Percentiles rank a stretch among this genome's conserved stretches.
phyloP scores from a whole-genome alignment of 2,329 filamentous ascomycete species.

The Fusarium sp. region DNA sequence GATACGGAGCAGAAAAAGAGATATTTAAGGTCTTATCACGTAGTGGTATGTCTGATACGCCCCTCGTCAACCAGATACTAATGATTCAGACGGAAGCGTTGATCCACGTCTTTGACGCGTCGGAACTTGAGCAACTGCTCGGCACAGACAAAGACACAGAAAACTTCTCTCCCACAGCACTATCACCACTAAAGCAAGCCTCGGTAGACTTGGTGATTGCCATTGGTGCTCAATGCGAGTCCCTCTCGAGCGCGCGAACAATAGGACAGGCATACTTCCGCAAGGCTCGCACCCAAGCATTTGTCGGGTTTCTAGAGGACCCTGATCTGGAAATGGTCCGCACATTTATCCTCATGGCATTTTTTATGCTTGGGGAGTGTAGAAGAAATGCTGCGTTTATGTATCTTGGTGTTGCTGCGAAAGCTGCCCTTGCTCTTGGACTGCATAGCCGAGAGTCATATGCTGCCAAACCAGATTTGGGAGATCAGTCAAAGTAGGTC shows the following conservation, averaged over 20 bases:
- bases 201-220: slow-evolving; percentile 42
- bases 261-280: slow-evolving; percentile 59
- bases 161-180: not conserved
- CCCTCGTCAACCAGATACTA: too few relatives aligned
- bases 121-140: slow-evolving; percentile 49
- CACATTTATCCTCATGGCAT: slow-evolving; percentile 69
- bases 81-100: slow-evolving; percentile 52
- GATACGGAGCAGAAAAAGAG: slow-evolving; percentile 5
- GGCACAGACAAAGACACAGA: slow-evolving; percentile 5
- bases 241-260: slow-evolving; percentile 22
- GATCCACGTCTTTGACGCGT: slow-evolving; percentile 51
- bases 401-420: slow-evolving; percentile 71
- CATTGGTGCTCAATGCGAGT: slow-evolving; percentile 48
- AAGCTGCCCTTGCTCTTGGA: slow-evolving; percentile 69
- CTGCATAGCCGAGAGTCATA: slow-evolving; percentile 58
- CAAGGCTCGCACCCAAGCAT: slow-evolving; percentile 53
- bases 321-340: slow-evolving; percentile 47
- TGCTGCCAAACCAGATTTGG: slow-evolving; percentile 19
- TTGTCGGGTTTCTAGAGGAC: slow-evolving; percentile 46
- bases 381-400: slow-evolving; percentile 75
- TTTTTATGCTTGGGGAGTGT: slow-evolving; percentile 75
- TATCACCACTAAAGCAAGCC: slow-evolving; percentile 23
- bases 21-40: slow-evolving; percentile 35
- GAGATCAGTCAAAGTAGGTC: slow-evolving; percentile 42
- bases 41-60: slow-evolving; percentile 32